Evolutionary conservation across 2,329 filamentous ascomycete species (phyloP), one percentile per base, ranked within the genome.

Genomic region (Diplodia intermedia): DNA sequence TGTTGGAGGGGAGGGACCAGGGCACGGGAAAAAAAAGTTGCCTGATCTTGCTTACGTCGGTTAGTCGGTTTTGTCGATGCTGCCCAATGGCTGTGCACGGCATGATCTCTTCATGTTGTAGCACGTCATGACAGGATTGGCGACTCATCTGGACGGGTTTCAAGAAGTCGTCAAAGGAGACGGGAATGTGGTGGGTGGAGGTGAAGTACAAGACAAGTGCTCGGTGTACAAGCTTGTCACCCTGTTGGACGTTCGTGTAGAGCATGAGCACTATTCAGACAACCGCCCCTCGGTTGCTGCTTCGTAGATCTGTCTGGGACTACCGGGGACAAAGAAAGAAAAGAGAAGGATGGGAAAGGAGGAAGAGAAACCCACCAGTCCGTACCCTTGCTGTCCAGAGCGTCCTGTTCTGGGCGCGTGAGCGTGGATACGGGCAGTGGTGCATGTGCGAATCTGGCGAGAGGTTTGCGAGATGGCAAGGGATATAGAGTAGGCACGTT

Each of bases 391-490:
- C 9, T 20, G 18, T 47, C 5, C 18, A 20, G 43, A 20, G n/a
- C 8, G 43, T 47, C 8, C 20, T 47, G 1, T 47, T 20, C 18
- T 20, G 43, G 29, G 20, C 36, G 14, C 36, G 20, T 43, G 55
- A 15, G 55, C 55, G 23, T 43, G 12, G 11, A 18, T 12, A 47
- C 50, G 31, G 67, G 69, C 20, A 29, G 54, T 49, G 69, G 63
- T 20, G 36, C 50, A 50, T 52, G 23, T n/a, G 38, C 69, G 8
- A 54, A 65, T 54, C 63, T 68, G 40, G 68, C 65, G 11, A 70
- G 66, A 53, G 65, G 66, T 36, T 67, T 57, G 14, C 63, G 67
- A 18, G 54, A 26, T 36, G 43, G 43, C 20, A 62, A 50, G 57
- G 60, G 47, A 52, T 52, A 63, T 38, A 52, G n/a, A 15, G 7